phyloP scores from a whole-genome alignment of 2,329 filamentous ascomycete species.

The Parascedosporium putredinis region DNA sequence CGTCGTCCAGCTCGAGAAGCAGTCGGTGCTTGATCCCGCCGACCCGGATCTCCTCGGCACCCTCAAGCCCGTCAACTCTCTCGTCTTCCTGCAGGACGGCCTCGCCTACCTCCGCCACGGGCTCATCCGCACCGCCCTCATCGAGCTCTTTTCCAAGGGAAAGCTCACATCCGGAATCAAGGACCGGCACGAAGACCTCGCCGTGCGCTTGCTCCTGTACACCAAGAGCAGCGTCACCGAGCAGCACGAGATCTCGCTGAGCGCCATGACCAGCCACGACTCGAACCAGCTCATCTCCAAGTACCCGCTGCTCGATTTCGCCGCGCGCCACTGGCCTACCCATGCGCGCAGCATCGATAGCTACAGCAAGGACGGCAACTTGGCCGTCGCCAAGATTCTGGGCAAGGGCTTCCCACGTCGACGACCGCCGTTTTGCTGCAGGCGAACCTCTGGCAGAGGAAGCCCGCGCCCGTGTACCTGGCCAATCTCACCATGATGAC shows the following conservation, averaged over 20 bases:
- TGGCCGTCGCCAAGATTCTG: constrained; percentile 10
- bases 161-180: constrained; percentile 20
- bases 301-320: constrained; percentile 15
- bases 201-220: constrained; percentile 22
- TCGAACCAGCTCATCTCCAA: constrained; percentile 15
- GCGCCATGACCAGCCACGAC: constrained; percentile 17
- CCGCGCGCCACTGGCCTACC: constrained; percentile 14
- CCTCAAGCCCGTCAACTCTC: constrained; percentile 19
- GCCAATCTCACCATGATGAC: constrained; percentile 18
- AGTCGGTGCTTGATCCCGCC: constrained; percentile 15
- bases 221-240: constrained; percentile 20
- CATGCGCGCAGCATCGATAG: constrained; percentile 10
- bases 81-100: constrained; percentile 24
- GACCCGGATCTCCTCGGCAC: constrained; percentile 16
- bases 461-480: constrained; percentile 20
- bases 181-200: constrained; percentile 23
- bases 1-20: constrained; percentile 21
- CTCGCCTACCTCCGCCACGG: constrained; percentile 25
- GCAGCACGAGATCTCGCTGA: constrained; percentile 21
- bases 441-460: constrained; percentile 14
- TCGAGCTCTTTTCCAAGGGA: constrained; percentile 21
- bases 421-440: constrained; percentile 11
- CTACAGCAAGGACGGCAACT: constrained; percentile 10
- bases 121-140: constrained; percentile 19
- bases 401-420: constrained; percentile 11